Base-by-base conservation (phyloP, 352 stramenopile species). In the Phytophthora melonis region DNA sequence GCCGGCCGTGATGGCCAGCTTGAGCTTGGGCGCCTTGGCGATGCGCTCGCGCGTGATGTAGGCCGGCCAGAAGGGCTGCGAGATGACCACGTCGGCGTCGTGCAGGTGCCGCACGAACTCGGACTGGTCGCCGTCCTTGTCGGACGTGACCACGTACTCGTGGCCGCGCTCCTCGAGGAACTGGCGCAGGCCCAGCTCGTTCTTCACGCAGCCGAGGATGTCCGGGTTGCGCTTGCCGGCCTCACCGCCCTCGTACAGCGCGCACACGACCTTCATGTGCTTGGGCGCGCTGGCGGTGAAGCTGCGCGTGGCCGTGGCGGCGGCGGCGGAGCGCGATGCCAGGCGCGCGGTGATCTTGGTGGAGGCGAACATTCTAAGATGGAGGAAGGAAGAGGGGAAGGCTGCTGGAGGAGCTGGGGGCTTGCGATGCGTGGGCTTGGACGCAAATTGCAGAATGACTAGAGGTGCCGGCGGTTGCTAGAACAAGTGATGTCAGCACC, bases 11-110 rank as follows among this genome's bases (percentile, higher is more conserved):
- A 86, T 81, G 39, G 72, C 74, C 27, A 83, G 45, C 55, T 84
- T 82, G 25, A 86, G 68, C 73, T 84, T 83, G 30, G 78, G 78
- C 10, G 79, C 79, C 52, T 68, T 80, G n/a, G 68, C 77, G 57
- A 84, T 78, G 39, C 79, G 74, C 30, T 84, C 79, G 27, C 66
- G 65, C 2, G 79, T 84, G 45, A 86, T 77, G 77, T 86, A 86
- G n/a, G 79, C 79, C 3, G 79, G 79, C 74, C 75, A 84, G 68
- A 86, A 86, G n/a, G 79, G 79, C 70, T 83, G 76, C 50, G 79
- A 84, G 73, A 86, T 84, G 64, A 84, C 76, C 58, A 84, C 71
- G 58, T 86, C 77, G 34, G 79, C 76, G 41, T 82, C 70, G 59
- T 64, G 72, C 61, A 86, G 56, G 56, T 86, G 16, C 21, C 66